phyloP scores from a whole-genome alignment of 768 basidiomycete genomes.

The Boletus subcaerulescens region DNA sequence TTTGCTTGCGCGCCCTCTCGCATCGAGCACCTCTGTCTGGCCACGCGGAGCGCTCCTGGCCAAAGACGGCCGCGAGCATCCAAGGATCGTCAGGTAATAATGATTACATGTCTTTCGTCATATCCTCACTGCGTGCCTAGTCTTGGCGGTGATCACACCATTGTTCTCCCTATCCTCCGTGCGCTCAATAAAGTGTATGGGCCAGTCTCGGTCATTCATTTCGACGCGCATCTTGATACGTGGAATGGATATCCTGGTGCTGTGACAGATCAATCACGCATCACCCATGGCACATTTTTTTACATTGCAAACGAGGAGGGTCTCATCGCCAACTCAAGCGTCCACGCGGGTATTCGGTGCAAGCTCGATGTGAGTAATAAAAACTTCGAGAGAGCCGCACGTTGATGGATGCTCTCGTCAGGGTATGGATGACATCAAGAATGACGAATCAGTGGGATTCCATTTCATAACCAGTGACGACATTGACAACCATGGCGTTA shows the following conservation, averaged over 20 bases:
- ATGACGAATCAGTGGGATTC: conserved; percentile 75
- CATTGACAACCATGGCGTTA: conserved; percentile 75
- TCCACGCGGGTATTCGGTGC: conserved; percentile 86
- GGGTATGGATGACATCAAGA: conserved; percentile 40
- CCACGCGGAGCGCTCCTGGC: conserved; percentile 36
- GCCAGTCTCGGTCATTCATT: conserved; percentile 79
- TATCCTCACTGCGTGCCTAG: conserved; percentile 9
- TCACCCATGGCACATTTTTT: conserved; percentile 89
- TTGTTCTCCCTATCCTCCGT: conserved; percentile 82
- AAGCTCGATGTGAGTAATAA: conserved; percentile 54
- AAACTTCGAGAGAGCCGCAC: background rate
- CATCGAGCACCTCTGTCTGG: conserved; percentile 22
- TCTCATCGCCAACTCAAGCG: conserved; percentile 65
- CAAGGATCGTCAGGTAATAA: conserved; percentile 62
- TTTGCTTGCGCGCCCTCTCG: conserved; percentile 57
- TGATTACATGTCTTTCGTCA: background rate
- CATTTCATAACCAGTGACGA: conserved; percentile 77
- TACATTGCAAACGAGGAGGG: conserved; percentile 75
- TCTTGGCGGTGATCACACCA: conserved; percentile 86
- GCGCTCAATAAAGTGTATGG: conserved; percentile 78
- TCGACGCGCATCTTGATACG: conserved; percentile 76
- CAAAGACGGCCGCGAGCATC: conserved; percentile 62
- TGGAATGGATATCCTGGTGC: conserved; percentile 41
- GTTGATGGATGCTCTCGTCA: background rate
- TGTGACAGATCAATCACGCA: conserved; percentile 54